Conservation (phyloP, 306 rosid species). For the Vigna mungo region DNA sequence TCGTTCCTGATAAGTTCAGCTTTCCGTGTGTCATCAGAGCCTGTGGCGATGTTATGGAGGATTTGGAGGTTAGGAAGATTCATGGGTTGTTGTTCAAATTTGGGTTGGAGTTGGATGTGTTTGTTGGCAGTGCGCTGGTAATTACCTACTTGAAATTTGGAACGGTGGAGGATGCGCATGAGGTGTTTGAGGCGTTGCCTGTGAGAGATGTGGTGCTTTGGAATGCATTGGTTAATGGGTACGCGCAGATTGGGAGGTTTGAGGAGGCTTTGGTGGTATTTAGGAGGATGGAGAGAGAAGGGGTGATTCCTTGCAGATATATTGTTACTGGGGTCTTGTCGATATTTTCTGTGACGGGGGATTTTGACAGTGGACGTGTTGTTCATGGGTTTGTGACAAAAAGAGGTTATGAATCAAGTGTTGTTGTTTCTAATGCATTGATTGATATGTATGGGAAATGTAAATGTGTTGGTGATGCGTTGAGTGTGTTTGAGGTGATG, state of each 20-base stretch:
- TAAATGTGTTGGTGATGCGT: conserved; percentile 60
- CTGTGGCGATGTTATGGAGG: conserved; percentile 51
- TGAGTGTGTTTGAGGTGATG: conserved; percentile 69
- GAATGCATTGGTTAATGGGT: conserved; percentile 88
- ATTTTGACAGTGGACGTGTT: conserved; percentile 63
- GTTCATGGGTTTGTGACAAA: conserved; percentile 70
- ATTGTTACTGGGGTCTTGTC: conserved; percentile 75
- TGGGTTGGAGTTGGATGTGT: conserved; percentile 80
- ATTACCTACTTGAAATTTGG: conserved; percentile 64
- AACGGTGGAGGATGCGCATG: conserved; percentile 63
- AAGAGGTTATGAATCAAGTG: conserved; percentile 69
- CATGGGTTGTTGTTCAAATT: conserved; percentile 75
- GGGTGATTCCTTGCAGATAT: conserved; percentile 65
- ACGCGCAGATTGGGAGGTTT: conserved; percentile 65
- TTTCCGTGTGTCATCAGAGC: conserved; percentile 79
- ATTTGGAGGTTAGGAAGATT: conserved; percentile 68
- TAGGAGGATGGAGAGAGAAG: conserved; percentile 61
- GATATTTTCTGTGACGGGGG: conserved; percentile 60
- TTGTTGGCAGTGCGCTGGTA: conserved; percentile 85
- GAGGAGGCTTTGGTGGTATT: conserved; percentile 74
- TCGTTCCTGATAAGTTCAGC: conserved; percentile 74
- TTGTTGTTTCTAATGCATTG: conserved; percentile 74
- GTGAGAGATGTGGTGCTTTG: conserved; percentile 81
- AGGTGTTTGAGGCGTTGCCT: conserved; percentile 72
- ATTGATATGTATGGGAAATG: conserved; percentile 94